Base-by-base conservation (phyloP, 805 yeast species). In the Hanseniaspora singularis region DNA sequence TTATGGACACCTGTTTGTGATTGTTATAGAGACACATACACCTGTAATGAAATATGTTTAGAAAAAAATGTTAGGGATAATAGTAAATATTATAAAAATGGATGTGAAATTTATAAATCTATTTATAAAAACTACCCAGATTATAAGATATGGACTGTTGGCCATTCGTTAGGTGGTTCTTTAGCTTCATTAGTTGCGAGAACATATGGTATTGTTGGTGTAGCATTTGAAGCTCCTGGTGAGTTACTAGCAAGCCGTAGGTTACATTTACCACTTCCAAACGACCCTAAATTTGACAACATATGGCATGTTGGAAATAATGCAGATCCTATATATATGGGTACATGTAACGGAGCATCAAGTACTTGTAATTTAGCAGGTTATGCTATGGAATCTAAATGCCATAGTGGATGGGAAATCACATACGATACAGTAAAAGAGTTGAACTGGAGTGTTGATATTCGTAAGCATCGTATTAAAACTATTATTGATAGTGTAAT, bases 301-400 rank as follows among this genome's bases (percentile, higher is more conserved):
- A 74, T 92, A 9, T 92, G 94, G 94, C 96, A 92, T 60, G 67
- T 92, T 58, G 98, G 98, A 2, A 89, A 92, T 60, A 92, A 92
- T 1, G 97, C 96, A 0, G 98, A 92, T 60, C 98, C 98, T 1
- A 84, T 92, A 1, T 92, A 71, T 57, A 81, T 88, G 89, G 98
- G 98, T 0, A 88, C 86, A 8, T 92, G 98, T 61, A 87, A 83
- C 57, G 98, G 98, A 9, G 94, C 92, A 0, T 77, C 89, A 3
- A 80, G 94, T 0, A 64, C 88, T 1, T 92, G 98, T 62, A 79
- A 89, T 50, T 70, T 85, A 8, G 96, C 84, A 1, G 98, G 98
- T 0, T 92, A 86, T 62, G 98, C 97, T 10, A 80, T 92, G 95
- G 98, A 92, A 57, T 80, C 96, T 0, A 80, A 79, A 38, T 92